These are phyloP conservation scores for Colletotrichum horii DNA, from an alignment of 2,329 filamentous ascomycete genomes.

Conservation along the genomic window DNA sequence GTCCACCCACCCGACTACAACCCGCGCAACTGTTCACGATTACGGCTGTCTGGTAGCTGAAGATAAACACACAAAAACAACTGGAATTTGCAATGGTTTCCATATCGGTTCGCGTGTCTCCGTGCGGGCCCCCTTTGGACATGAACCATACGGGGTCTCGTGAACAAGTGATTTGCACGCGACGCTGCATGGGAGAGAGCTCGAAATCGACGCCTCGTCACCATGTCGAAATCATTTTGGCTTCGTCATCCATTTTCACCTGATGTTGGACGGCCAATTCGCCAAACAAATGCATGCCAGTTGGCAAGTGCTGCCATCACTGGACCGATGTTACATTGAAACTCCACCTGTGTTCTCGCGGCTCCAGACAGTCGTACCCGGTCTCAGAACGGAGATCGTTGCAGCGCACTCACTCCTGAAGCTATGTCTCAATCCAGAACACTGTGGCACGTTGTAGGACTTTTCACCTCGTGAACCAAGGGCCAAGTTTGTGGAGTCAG, in stretches of 20 bases:
- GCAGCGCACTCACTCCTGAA: not conserved
- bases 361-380: not conserved
- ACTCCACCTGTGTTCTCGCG: not conserved
- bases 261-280: not conserved
- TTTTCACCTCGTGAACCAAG: not conserved
- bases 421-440: not conserved
- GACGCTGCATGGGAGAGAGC: not conserved
- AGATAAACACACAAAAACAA: conserved; percentile 27
- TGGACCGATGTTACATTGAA: not conserved
- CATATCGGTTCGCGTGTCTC: conserved; percentile 18
- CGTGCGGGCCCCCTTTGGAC: conserved; percentile 6
- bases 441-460: conserved; percentile 1
- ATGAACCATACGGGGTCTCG: conserved; percentile 1
- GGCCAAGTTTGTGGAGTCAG: not conserved
- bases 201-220: not conserved
- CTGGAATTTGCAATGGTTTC: conserved; percentile 25
- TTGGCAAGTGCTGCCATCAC: not conserved
- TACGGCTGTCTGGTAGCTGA: conserved; percentile 27
- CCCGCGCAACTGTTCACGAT: conserved; percentile 25
- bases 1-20: conserved; percentile 21
- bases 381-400: not conserved
- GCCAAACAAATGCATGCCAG: not conserved
- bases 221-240: not conserved
- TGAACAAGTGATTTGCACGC: conserved; percentile 18
- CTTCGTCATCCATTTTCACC: not conserved